Evolutionary conservation across 2,329 filamentous ascomycete species (phyloP).

Genomic region (Pezicula carpinea): DNA sequence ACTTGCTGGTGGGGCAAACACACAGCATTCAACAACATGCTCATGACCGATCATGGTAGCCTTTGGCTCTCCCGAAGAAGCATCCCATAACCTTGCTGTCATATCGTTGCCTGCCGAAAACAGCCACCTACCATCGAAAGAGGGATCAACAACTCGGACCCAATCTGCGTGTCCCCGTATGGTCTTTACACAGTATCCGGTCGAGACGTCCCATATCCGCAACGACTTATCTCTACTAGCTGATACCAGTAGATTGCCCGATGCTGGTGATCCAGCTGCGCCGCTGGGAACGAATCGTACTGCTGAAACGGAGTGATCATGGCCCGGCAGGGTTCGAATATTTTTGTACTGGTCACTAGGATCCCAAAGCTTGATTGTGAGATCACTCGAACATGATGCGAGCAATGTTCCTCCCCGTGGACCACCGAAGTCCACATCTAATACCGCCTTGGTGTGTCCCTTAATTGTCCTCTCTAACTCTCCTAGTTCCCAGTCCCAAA

Average conservation of each 20-base stretch:
- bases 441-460: conserved; percentile 82
- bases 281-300: conserved; percentile 85
- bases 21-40: conserved; percentile 79
- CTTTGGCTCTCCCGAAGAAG: conserved; percentile 68
- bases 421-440: conserved; percentile 87
- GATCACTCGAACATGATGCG: conserved; percentile 66
- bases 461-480: conserved; percentile 89
- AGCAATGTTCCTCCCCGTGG: conserved; percentile 74
- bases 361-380: conserved; percentile 95
- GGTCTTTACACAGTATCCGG: conserved; percentile 90
- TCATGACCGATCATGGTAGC: conserved; percentile 82
- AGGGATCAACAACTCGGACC: conserved; percentile 85
- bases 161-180: conserved; percentile 80
- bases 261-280: conserved; percentile 70
- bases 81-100: conserved; percentile 80
- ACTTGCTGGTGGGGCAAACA: conserved; percentile 73
- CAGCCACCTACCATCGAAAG: conserved; percentile 76
- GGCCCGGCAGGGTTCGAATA: conserved; percentile 82
- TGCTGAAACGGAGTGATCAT: conserved; percentile 87
- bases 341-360: conserved; percentile 92
- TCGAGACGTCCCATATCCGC: conserved; percentile 88
- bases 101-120: conserved; percentile 80
- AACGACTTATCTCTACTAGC: conserved; percentile 82
- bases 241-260: conserved; percentile 79
- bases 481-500: conserved; percentile 95